Evolutionary conservation across 2,329 filamentous ascomycete genomes (phyloP).

Genomic region (Botrytis byssoidea): DNA sequence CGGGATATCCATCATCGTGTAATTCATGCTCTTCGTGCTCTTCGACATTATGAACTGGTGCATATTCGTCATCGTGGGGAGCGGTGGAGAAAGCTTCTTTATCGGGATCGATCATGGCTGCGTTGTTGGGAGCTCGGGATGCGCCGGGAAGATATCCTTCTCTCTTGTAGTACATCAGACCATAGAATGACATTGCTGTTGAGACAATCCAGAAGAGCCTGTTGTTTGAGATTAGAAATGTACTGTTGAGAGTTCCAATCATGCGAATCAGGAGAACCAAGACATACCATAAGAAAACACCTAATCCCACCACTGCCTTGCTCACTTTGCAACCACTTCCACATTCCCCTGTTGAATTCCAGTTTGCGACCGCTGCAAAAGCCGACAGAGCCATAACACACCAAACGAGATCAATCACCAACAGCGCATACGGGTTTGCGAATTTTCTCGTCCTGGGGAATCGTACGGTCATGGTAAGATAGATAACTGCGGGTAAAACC

Average conservation of each 20-base stretch:
- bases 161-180: conserved; percentile 60
- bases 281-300: conserved; percentile 61
- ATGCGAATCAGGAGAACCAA: not conserved
- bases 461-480: conserved; percentile 62
- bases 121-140: conserved; percentile 36
- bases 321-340: conserved; percentile 57
- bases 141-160: conserved; percentile 59
- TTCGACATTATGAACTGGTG: conserved; percentile 53
- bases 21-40: conserved; percentile 35
- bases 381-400: conserved; percentile 64
- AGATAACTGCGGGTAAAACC: conserved; percentile 62
- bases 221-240: conserved; percentile 18
- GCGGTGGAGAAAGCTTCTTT: conserved; percentile 68
- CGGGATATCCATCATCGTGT: conserved; percentile 23
- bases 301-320: conserved; percentile 61
- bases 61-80: conserved; percentile 66
- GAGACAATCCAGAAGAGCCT: conserved; percentile 57
- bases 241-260: conserved; percentile 8
- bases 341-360: conserved; percentile 57
- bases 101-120: conserved; percentile 60
- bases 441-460: conserved; percentile 60
- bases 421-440: conserved; percentile 62
- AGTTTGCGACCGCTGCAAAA: conserved; percentile 64
- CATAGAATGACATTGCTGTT: conserved; percentile 58
- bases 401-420: conserved; percentile 56